Conservation (phyloP, 805 yeast species). For the Candida sonorensis region DNA sequence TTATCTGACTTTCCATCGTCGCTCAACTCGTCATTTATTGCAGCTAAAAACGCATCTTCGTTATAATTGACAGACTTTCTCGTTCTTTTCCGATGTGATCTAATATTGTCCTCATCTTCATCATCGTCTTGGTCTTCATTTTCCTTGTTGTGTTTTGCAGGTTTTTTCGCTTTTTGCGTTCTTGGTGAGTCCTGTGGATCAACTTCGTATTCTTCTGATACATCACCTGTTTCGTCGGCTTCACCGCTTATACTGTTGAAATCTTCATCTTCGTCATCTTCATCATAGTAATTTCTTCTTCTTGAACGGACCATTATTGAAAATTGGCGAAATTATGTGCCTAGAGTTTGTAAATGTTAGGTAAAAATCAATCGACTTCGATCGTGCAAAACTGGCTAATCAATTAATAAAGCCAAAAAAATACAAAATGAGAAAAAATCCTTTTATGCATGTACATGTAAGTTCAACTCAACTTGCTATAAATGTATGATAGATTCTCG, state of each 20-base stretch:
- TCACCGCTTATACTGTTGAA: slow-evolving; percentile 6
- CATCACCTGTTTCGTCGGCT: slow-evolving; percentile 14
- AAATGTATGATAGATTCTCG: no score
- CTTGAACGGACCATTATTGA: slow-evolving; percentile 1
- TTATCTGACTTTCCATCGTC: slow-evolving; percentile 12
- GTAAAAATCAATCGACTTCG: no score
- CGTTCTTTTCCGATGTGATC: slow-evolving; percentile 24
- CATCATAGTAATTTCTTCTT: background rate
- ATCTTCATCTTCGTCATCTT: slow-evolving; percentile 13
- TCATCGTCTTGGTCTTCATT: slow-evolving; percentile 11
- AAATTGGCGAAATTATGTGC: no score
- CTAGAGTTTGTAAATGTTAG: no score
- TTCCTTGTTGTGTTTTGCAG: background rate
- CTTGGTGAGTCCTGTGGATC: slow-evolving; percentile 7
- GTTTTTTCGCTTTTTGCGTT: background rate
- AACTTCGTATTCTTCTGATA: slow-evolving; percentile 18
- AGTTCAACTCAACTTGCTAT: no score
- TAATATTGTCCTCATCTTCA: slow-evolving; percentile 16
- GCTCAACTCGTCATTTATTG: slow-evolving; percentile 21
- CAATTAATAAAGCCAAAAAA: no score
- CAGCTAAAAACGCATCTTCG: slow-evolving; percentile 24
- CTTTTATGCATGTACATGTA: no score
- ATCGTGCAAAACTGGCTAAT: no score
- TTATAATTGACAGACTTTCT: slow-evolving; percentile 26
- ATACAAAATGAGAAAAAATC: no score